phyloP scores from a whole-genome alignment of 148 eudicot genomes.

The Rhododendron ferrugineum region DNA sequence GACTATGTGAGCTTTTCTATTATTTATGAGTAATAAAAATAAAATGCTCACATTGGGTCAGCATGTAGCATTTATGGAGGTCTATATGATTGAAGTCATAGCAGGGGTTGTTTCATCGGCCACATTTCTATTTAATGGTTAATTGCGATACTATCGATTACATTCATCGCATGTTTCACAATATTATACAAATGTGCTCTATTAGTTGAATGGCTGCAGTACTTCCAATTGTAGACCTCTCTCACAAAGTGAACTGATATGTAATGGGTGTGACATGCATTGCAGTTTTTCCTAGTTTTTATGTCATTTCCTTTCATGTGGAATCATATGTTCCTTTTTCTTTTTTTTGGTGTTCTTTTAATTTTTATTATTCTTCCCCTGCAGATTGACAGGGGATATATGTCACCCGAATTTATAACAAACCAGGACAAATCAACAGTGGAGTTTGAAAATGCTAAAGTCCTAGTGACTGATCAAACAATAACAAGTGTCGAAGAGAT shows the following conservation, averaged over 20 bases:
- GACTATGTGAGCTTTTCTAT: background rate
- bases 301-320: background rate
- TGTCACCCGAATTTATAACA: slow-evolving; percentile 84
- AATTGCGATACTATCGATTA: background rate
- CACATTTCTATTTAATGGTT: background rate
- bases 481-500: slow-evolving; percentile 67
- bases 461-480: slow-evolving; percentile 87
- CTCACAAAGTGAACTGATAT: background rate
- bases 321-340: slow-evolving; percentile 1
- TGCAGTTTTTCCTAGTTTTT: background rate
- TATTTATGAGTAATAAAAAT: background rate
- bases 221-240: background rate
- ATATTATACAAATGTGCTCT: background rate
- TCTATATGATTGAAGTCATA: background rate
- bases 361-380: slow-evolving; percentile 36
- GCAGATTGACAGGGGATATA: slow-evolving; percentile 94
- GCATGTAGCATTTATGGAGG: background rate
- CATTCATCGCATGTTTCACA: background rate
- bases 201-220: background rate
- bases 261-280: background rate
- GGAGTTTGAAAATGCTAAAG: slow-evolving; percentile 80
- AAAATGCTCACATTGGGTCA: background rate
- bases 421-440: slow-evolving; percentile 70
- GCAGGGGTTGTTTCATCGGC: background rate
- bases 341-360: slow-evolving; percentile 11